A percentile compares a stretch with the other conserved stretches of the same genome.
These are phyloP conservation scores for Yamagishiella unicocca DNA, from an alignment of 139 green algal genomes.

Conservation along the genomic window DNA sequence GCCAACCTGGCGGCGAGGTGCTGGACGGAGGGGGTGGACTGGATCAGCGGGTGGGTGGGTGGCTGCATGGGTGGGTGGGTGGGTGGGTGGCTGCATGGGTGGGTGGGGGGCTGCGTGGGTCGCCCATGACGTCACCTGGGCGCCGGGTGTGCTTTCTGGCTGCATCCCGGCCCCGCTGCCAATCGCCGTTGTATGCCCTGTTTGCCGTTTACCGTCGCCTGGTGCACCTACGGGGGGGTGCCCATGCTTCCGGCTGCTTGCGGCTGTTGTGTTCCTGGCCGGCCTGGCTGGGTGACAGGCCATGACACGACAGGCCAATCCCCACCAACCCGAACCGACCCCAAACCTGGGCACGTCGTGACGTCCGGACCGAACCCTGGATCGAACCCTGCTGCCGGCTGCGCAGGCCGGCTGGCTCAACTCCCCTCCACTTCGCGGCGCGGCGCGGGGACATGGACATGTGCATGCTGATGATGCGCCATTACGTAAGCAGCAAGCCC, in stretches of 20 bases:
- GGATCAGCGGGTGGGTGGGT: constrained; percentile 10
- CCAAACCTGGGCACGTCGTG: too few species aligned
- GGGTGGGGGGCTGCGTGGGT: background rate
- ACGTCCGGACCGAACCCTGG: background rate
- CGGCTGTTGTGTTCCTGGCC: too few species aligned
- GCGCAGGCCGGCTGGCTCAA: background rate
- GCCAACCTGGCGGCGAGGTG: constrained; percentile 15
- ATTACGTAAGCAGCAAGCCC: background rate
- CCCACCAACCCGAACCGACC: too few species aligned
- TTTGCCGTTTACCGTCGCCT: too few species aligned
- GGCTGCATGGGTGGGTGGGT: background rate
- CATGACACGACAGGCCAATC: too few species aligned
- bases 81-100: background rate
- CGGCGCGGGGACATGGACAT: constrained; percentile 16
- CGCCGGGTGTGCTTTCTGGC: too few species aligned
- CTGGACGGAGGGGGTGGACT: constrained; percentile 19
- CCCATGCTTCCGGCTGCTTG: too few species aligned
- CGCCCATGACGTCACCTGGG: too few species aligned
- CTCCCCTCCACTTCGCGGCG: constrained; percentile 8
- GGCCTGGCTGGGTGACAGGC: too few species aligned
- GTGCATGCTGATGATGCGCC: constrained; percentile 15
- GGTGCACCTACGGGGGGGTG: too few species aligned
- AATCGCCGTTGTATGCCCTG: too few species aligned
- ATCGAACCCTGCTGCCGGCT: background rate
- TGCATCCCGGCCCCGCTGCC: too few species aligned